A percentile compares a stretch with the other conserved stretches of the same genome.
phyloP scores from a whole-genome alignment of 768 basidiomycete species.

The Xerocomellus intermedius region DNA sequence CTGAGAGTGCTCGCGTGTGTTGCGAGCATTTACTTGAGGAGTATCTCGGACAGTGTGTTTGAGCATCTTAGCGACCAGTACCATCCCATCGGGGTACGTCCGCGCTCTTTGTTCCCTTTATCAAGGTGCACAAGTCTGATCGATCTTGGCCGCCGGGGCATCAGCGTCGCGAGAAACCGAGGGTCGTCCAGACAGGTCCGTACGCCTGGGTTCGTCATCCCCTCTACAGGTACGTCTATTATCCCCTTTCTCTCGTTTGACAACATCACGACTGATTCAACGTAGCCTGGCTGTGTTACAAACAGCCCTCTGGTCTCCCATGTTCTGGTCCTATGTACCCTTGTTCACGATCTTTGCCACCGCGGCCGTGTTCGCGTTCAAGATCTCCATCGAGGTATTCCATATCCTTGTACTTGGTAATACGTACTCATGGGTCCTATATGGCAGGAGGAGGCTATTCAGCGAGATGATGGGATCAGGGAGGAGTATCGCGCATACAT shows the following conservation, averaged over 20 bases:
- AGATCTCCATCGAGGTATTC: slow-evolving; percentile 11
- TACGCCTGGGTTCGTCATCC: slow-evolving; percentile 16
- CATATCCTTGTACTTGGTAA: too few species aligned
- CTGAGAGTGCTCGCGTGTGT: neutral
- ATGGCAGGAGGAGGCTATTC: slow-evolving; percentile 9
- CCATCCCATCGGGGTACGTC: slow-evolving; percentile 9
- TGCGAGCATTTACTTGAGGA: neutral
- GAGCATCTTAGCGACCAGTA: slow-evolving; percentile 8
- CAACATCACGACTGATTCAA: neutral
- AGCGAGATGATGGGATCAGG: neutral
- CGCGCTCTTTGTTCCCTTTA: neutral
- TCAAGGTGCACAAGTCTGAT: neutral
- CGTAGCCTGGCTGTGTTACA: neutral
- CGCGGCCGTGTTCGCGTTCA: neutral
- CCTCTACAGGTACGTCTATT: slow-evolving; percentile 1
- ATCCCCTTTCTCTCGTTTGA: too few species aligned
- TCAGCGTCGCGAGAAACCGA: slow-evolving; percentile 11
- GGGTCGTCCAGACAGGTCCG: slow-evolving; percentile 14
- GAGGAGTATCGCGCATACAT: slow-evolving; percentile 14
- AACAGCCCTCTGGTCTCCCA: neutral
- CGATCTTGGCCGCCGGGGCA: neutral
- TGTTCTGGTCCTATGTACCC: slow-evolving; percentile 16
- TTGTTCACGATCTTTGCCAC: neutral
- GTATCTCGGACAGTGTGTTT: neutral
- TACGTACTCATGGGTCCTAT: neutral